phyloP scores from a whole-genome alignment of 176 grass and related monocot genomes.

The Secale cereale region DNA sequence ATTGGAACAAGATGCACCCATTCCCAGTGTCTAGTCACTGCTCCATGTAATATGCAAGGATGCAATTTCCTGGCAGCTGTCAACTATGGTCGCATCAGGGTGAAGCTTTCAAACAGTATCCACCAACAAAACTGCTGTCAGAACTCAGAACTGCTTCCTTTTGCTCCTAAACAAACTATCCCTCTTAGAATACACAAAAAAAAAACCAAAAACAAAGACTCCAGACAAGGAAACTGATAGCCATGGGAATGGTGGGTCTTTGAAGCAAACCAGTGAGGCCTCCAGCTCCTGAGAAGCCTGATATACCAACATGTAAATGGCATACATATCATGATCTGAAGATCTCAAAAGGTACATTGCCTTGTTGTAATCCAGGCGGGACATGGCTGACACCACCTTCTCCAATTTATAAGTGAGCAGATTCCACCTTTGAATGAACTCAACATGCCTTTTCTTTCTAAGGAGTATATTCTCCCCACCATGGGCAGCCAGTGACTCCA shows the following conservation, averaged over 20 bases:
- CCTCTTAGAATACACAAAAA: constrained; percentile 66
- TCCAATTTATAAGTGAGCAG: constrained; percentile 83
- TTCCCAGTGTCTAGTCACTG: not conserved
- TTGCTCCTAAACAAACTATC: constrained; percentile 82
- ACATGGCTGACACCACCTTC: constrained; percentile 82
- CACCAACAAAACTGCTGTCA: constrained; percentile 35
- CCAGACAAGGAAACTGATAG: constrained; percentile 67
- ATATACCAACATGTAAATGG: constrained; percentile 73
- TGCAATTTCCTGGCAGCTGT: constrained; percentile 17
- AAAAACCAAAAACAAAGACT: constrained; percentile 78
- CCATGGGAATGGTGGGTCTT: constrained; percentile 95
- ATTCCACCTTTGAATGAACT: constrained; percentile 97
- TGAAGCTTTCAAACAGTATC: constrained; percentile 34
- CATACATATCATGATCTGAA: constrained; percentile 89
- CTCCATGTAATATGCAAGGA: constrained; percentile 26
- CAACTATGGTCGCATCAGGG: constrained; percentile 23
- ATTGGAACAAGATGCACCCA: constrained; percentile 29
- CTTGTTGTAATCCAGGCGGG: constrained; percentile 83
- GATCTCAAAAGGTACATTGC: constrained; percentile 82
- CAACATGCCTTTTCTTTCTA: constrained; percentile 76
- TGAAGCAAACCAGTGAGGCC: constrained; percentile 83
- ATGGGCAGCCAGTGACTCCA: constrained; percentile 75
- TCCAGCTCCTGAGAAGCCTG: constrained; percentile 86
- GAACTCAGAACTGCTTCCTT: constrained; percentile 85
- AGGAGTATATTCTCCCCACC: constrained; percentile 84